A percentile compares a stretch with the other conserved stretches of the same genome.
Evolutionary conservation across 805 yeast genomes (phyloP).

Genomic region (Yarrowia sp.): DNA sequence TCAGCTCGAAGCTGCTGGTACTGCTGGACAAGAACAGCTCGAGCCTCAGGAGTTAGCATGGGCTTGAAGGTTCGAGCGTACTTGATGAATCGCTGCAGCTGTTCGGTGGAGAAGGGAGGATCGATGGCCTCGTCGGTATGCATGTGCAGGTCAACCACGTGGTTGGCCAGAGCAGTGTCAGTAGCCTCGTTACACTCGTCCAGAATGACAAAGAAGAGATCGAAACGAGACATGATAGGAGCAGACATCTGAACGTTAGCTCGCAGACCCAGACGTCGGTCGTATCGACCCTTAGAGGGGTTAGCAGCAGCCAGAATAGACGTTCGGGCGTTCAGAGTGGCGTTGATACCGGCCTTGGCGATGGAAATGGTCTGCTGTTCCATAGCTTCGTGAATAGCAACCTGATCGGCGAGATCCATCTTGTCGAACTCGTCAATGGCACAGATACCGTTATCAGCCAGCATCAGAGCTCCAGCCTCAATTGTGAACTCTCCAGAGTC

Average conservation of each 20-base stretch:
- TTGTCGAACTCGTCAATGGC: constrained; percentile 98
- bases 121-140: constrained; percentile 85
- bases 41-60: constrained; percentile 78
- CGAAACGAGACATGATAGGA: constrained; percentile 98
- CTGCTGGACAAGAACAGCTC: constrained; percentile 74
- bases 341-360: constrained; percentile 98
- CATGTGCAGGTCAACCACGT: constrained; percentile 93
- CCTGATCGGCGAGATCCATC: constrained; percentile 95
- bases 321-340: constrained; percentile 95
- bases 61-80: constrained; percentile 96
- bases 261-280: constrained; percentile 80
- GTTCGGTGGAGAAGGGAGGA: constrained; percentile 89
- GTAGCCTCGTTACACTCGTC: constrained; percentile 93
- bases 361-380: constrained; percentile 99
- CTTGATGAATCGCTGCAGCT: constrained; percentile 83
- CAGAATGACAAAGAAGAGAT: constrained; percentile 88
- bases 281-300: constrained; percentile 96
- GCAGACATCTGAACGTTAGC: constrained; percentile 95
- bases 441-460: constrained; percentile 98
- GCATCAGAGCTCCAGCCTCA: constrained; percentile 98
- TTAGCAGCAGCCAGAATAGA: constrained; percentile 98
- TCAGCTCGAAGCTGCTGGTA: constrained; percentile 87
- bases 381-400: constrained; percentile 99
- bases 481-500: constrained; percentile 96
- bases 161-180: constrained; percentile 89